These are phyloP conservation scores for Tripterygium wilfordii DNA, from an alignment of 177 flowering plant species.

Conservation along the genomic window DNA sequence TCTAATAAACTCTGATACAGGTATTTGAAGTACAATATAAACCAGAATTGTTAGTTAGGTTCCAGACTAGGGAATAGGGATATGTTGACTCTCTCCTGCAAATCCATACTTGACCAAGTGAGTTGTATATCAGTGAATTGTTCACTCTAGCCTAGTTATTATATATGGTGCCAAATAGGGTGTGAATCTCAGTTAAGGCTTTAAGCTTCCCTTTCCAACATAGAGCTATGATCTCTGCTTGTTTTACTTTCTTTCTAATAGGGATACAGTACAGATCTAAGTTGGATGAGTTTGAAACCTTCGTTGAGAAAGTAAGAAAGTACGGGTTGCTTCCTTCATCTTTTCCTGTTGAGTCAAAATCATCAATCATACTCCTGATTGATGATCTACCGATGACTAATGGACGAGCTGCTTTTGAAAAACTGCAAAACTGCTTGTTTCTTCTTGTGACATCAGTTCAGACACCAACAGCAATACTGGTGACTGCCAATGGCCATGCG, in stretches of 20 bases:
- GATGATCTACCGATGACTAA: slow-evolving; percentile 87
- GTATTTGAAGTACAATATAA: too few relatives aligned
- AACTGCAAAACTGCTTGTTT: slow-evolving; percentile 64
- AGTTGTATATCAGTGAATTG: too few relatives aligned
- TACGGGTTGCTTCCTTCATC: slow-evolving; percentile 53
- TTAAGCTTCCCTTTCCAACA: too few relatives aligned
- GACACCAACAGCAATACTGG: slow-evolving; percentile 68
- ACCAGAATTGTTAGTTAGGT: too few relatives aligned
- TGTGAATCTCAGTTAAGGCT: too few relatives aligned
- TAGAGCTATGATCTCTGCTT: too few relatives aligned
- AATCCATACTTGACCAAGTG: too few relatives aligned
- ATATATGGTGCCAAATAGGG: too few relatives aligned
- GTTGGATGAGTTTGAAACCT: slow-evolving; percentile 84
- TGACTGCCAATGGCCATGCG: slow-evolving; percentile 55
- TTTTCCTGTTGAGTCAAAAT: slow-evolving; percentile 18
- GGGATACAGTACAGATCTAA: slow-evolving; percentile 76
- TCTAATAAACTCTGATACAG: too few relatives aligned
- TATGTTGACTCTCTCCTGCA: too few relatives aligned
- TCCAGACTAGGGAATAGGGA: too few relatives aligned
- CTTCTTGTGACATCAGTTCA: slow-evolving; percentile 62
- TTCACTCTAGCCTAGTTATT: too few relatives aligned
- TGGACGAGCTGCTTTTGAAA: slow-evolving; percentile 54
- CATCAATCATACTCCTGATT: slow-evolving; percentile 53
- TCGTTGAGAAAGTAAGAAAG: slow-evolving; percentile 76
- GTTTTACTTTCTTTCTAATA: slow-evolving; percentile 10